phyloP scores from a whole-genome alignment of 352 stramenopile genomes.

The Pythium angustatum region DNA sequence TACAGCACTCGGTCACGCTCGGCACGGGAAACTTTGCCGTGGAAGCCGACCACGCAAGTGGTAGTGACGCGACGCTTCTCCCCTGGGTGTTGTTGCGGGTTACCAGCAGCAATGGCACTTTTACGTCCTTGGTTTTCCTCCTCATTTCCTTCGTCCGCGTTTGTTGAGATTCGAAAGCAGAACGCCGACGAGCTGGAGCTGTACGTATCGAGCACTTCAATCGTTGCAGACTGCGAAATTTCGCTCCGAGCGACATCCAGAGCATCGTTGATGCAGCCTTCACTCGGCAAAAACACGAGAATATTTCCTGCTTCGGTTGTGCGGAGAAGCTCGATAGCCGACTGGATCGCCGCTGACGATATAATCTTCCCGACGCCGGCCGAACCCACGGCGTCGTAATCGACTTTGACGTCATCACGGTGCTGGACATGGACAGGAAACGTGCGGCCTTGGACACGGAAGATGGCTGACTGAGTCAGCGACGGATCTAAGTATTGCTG shows the following conservation, averaged over 20 bases:
- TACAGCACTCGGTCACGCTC: slow-evolving; percentile 29
- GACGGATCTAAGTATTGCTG: slow-evolving; percentile 25
- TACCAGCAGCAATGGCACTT: neutral
- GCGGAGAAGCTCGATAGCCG: slow-evolving; percentile 22
- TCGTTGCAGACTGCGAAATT: slow-evolving; percentile 8
- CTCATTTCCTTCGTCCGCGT: neutral
- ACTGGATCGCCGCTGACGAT: slow-evolving; percentile 22
- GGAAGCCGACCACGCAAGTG: slow-evolving; percentile 24
- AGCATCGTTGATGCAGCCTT: slow-evolving; percentile 28
- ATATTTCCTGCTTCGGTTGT: slow-evolving; percentile 27
- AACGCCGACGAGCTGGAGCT: slow-evolving; percentile 7
- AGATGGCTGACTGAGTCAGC: slow-evolving; percentile 10
- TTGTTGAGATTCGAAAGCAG: slow-evolving; percentile 18
- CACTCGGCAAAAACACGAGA: slow-evolving; percentile 27
- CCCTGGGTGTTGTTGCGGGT: neutral
- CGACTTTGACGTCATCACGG: slow-evolving; percentile 23
- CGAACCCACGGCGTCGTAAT: slow-evolving; percentile 10
- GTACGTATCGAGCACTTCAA: slow-evolving; percentile 14
- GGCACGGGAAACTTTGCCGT: slow-evolving; percentile 21
- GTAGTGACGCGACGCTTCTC: slow-evolving; percentile 2
- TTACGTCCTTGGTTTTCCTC: neutral
- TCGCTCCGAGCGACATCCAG: slow-evolving; percentile 14
- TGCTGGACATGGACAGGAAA: slow-evolving; percentile 33
- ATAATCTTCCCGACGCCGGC: slow-evolving; percentile 13
- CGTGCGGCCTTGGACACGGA: slow-evolving; percentile 21